Evolutionary conservation across 73 alveolate species (phyloP), one percentile per base, ranked within the genome.

Genomic region (Paraurostyla sp.): DNA sequence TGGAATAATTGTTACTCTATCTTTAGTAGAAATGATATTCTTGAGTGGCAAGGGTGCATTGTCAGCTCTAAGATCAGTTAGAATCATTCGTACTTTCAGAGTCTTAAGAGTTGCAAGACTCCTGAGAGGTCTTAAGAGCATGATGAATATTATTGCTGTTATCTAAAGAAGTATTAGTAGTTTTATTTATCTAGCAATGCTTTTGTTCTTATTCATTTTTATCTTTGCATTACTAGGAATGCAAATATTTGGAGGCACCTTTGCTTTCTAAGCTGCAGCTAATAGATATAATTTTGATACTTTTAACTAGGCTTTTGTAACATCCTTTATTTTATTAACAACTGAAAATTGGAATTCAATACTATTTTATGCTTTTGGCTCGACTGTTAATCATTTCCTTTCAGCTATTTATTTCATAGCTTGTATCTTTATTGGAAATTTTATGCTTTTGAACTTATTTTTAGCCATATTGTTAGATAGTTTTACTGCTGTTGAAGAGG

Each of bases 241-340:
- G 99, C 92, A 94, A 49, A 40, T 93, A 2, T 95, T 88, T 87
- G 97, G 99, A 46, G 99, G 99, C 7, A 27, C 57, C 25, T 87
- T 93, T 36, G 22, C 2, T 0, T 25, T 42, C 56, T 83, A 80
- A 13, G 90, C 40, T 29, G 68, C 73, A 42, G 42, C 51, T 0
- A 92, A 92, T 32, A 57, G 96, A 78, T 38, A 43, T 18, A 86
- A 87, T 69, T 92, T 71, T 52, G 81, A 85, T 27, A 38, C 71
- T 45, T 85, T 85, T 46, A 51, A 46, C 42, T 50, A 40, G 40
- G 68, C 93, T 9, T 89, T 89, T 56, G 52, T 80, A 16, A 89
- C 93, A 20, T 40, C 81, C 33, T 89, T 89, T 71, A 57, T 57
- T 22, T 63, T 92, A 69, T 80, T 94, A 27, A 80, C 97, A 18